phyloP scores from a whole-genome alignment of 768 basidiomycete species.

The Suillus cothurnatus region DNA sequence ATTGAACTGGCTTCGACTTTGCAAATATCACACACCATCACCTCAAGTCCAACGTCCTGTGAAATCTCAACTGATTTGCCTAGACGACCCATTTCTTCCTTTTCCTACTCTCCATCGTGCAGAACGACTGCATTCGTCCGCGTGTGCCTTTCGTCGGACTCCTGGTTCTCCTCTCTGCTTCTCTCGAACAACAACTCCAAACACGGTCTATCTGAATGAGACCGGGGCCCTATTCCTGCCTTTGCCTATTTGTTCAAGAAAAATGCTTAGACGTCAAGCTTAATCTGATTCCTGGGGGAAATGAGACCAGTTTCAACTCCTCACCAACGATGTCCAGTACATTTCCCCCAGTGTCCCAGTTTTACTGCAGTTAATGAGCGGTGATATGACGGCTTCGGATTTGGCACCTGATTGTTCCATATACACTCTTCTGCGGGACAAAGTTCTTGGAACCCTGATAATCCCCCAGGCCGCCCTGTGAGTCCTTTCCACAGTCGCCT shows the following conservation, averaged over 20 bases:
- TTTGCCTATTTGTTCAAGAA: neutral
- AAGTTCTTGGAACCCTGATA: constrained; percentile 26
- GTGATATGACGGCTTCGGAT: constrained; percentile 33
- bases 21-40: too few relatives aligned
- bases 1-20: too few relatives aligned
- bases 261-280: constrained; percentile 34
- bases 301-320: constrained; percentile 22
- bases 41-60: too few relatives aligned
- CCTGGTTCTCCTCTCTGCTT: too few relatives aligned
- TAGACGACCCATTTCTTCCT: too few relatives aligned
- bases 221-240: too few relatives aligned
- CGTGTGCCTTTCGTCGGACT: too few relatives aligned
- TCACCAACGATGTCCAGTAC: constrained; percentile 37
- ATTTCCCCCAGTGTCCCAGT: constrained; percentile 43
- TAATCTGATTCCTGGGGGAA: constrained; percentile 32
- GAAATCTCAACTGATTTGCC: too few relatives aligned
- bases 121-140: too few relatives aligned
- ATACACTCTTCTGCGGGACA: constrained; percentile 45
- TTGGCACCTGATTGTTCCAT: constrained; percentile 44
- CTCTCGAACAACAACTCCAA: too few relatives aligned
- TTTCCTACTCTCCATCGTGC: too few relatives aligned
- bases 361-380: constrained; percentile 47
- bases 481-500: neutral
- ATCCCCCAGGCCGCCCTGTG: constrained; percentile 14
- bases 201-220: too few relatives aligned